Evolutionary conservation across 306 rosid genomes (phyloP).

Genomic region (Corylus americana): DNA sequence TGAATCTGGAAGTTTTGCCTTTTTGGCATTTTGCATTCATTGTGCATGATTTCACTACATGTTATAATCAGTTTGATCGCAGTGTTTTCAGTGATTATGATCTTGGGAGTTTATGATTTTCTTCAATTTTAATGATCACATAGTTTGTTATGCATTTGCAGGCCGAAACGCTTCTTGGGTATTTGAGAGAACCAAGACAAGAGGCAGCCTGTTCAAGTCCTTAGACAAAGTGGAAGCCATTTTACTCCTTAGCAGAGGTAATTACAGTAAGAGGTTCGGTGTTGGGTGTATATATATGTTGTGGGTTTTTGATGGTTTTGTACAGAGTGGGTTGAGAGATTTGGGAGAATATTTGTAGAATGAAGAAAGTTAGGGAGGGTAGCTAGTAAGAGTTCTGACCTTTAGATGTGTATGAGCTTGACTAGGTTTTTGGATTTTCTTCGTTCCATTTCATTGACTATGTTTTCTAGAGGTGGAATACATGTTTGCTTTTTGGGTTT

Average conservation of each 20-base stretch:
- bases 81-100: background rate
- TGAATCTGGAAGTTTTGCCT: background rate
- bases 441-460: constrained; percentile 26
- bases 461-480: constrained; percentile 35
- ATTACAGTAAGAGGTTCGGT: constrained; percentile 49
- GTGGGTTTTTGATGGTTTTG: constrained; percentile 59
- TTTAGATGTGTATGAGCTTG: constrained; percentile 61
- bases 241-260: constrained; percentile 49
- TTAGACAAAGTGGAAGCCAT: constrained; percentile 28
- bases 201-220: constrained; percentile 77
- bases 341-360: constrained; percentile 45
- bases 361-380: constrained; percentile 40
- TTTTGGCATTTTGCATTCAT: background rate
- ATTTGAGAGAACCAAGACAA: constrained; percentile 93
- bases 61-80: background rate
- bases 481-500: constrained; percentile 48
- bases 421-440: constrained; percentile 57
- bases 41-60: background rate
- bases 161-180: constrained; percentile 95
- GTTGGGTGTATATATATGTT: constrained; percentile 40
- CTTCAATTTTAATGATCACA: background rate
- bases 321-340: constrained; percentile 70
- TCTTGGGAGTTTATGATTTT: background rate
- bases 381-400: constrained; percentile 55
- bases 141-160: constrained; percentile 44